A percentile compares a stretch with the other conserved stretches of the same genome.
Conservation (phyloP, 768 basidiomycete genomes). For the Chalciporus pseudorubinellus region DNA sequence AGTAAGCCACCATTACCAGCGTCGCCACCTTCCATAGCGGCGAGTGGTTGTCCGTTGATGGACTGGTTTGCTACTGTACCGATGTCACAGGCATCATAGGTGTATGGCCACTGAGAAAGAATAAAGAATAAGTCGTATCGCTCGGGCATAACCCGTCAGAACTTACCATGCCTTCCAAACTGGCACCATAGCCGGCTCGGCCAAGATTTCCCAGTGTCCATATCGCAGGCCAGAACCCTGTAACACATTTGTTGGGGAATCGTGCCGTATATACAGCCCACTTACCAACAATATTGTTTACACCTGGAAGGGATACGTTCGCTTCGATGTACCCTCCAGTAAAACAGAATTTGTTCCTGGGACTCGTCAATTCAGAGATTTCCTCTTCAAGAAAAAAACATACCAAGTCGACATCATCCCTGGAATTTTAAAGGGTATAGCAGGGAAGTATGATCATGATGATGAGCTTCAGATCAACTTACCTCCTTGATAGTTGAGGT, state of each 20-base stretch:
- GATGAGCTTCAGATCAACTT: constrained; percentile 12
- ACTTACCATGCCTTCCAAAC: constrained; percentile 49
- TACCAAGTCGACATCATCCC: constrained; percentile 48
- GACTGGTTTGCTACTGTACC: constrained; percentile 85
- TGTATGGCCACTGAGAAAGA: constrained; percentile 56
- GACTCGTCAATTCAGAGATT: constrained; percentile 6
- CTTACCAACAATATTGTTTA: constrained; percentile 56
- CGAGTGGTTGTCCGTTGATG: constrained; percentile 60
- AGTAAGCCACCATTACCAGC: constrained; percentile 42
- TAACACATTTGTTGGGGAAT: neutral
- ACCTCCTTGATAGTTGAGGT: constrained; percentile 46
- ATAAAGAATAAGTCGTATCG: constrained; percentile 2
- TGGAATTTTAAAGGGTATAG: constrained; percentile 37
- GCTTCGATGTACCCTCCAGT: constrained; percentile 76
- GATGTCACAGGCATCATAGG: constrained; percentile 75
- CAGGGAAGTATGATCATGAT: constrained; percentile 6
- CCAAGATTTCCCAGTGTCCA: constrained; percentile 62
- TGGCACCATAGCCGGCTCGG: constrained; percentile 70
- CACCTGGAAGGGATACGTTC: constrained; percentile 62
- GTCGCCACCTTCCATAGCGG: constrained; percentile 62
- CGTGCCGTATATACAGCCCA: neutral
- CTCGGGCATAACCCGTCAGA: neutral
- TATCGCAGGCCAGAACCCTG: constrained; percentile 52
- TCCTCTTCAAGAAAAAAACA: constrained; percentile 2
- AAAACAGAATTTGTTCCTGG: constrained; percentile 88